These are phyloP conservation scores for Talaromyces sp. DNA, from an alignment of 2,329 filamentous ascomycete genomes.

Conservation along the genomic window DNA sequence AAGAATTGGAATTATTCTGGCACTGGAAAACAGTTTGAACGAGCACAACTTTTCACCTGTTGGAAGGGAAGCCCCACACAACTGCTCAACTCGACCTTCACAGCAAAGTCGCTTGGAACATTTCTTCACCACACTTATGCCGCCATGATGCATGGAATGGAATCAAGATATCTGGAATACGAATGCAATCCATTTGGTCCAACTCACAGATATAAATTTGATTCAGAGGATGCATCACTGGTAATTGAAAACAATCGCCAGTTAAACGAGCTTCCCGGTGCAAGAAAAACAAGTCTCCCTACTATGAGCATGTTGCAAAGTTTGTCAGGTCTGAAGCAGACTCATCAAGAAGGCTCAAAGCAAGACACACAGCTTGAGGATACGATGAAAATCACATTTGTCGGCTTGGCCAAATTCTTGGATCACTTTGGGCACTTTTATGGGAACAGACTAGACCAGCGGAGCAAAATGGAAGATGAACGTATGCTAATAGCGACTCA, in stretches of 20 bases:
- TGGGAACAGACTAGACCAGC: neutral
- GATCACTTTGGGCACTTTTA: slow-evolving; percentile 8
- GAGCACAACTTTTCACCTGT: neutral
- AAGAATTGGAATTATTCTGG: no score
- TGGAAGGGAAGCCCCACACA: slow-evolving; percentile 2
- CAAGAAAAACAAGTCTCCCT: neutral
- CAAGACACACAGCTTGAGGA: neutral
- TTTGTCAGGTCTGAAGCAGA: neutral
- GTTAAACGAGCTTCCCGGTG: neutral
- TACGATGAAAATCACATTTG: neutral
- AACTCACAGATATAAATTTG: neutral
- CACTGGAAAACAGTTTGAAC: neutral
- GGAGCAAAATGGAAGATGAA: neutral
- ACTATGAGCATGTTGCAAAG: neutral
- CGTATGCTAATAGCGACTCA: neutral
- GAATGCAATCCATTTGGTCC: slow-evolving; percentile 1
- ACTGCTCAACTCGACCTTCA: slow-evolving; percentile 4
- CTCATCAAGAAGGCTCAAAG: neutral
- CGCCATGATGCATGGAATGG: slow-evolving; percentile 1
- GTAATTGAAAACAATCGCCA: neutral
- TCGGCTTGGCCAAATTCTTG: neutral
- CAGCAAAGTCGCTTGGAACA: neutral
- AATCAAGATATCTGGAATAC: slow-evolving; percentile 6
- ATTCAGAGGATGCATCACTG: neutral
- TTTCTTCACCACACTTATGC: neutral